Evolutionary conservation across 2,329 filamentous ascomycete genomes (phyloP).

Genomic region (Penicillium glabrum): DNA sequence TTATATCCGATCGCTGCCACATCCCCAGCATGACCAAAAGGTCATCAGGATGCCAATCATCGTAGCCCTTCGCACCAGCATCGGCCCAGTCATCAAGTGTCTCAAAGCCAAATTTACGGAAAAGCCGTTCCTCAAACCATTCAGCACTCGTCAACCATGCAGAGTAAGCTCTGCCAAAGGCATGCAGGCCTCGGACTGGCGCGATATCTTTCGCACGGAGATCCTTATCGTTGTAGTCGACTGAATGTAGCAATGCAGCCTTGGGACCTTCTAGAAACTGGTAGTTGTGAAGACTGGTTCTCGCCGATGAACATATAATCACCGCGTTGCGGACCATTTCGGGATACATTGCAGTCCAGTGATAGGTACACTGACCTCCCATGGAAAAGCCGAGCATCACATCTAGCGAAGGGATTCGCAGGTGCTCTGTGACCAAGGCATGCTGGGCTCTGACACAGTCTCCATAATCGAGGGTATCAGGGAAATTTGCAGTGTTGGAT

Average conservation of each 20-base stretch:
- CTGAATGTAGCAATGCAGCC: constrained; percentile 40
- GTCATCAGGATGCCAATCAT: constrained; percentile 47
- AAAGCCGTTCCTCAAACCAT: constrained; percentile 48
- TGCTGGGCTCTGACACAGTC: constrained; percentile 48
- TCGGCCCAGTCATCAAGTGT: constrained; percentile 41
- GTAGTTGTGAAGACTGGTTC: constrained; percentile 49
- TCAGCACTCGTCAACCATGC: constrained; percentile 49
- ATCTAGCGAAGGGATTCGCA: constrained; percentile 38
- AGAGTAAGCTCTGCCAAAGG: constrained; percentile 49
- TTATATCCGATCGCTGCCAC: constrained; percentile 48
- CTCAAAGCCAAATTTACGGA: constrained; percentile 35
- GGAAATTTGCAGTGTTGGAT: constrained; percentile 46
- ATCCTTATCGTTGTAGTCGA: constrained; percentile 41
- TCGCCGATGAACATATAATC: constrained; percentile 48
- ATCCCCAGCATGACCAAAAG: constrained; percentile 43
- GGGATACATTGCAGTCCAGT: constrained; percentile 50
- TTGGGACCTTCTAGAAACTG: constrained; percentile 51
- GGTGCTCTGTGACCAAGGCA: constrained; percentile 36
- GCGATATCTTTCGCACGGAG: constrained; percentile 27
- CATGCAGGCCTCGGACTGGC: constrained; percentile 40
- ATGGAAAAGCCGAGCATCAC: constrained; percentile 52
- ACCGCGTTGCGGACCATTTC: constrained; percentile 41
- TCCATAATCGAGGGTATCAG: constrained; percentile 39
- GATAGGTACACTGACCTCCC: constrained; percentile 51
- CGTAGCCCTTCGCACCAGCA: constrained; percentile 31